These are phyloP conservation scores for Metarhizium humberi DNA, from an alignment of 2,329 filamentous ascomycete genomes.

Conservation along the genomic window DNA sequence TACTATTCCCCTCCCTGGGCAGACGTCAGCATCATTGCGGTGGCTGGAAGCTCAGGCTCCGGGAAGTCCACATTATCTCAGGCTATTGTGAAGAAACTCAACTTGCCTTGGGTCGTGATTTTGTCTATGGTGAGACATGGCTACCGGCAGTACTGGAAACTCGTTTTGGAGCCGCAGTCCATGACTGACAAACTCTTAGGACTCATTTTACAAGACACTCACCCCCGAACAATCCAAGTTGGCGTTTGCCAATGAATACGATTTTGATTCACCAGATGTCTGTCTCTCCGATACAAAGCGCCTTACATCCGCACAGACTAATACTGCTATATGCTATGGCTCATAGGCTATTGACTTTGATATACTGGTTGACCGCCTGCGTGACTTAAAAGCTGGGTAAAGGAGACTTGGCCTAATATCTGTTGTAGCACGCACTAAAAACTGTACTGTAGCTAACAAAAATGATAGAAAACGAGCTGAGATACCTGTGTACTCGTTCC, in stretches of 20 bases:
- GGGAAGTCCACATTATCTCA: conserved; percentile 89
- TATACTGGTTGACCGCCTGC: conserved; percentile 66
- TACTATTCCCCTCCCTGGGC: conserved; percentile 94
- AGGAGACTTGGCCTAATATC: conserved; percentile 12
- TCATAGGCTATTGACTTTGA: conserved; percentile 82
- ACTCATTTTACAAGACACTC: conserved; percentile 94
- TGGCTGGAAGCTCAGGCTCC: conserved; percentile 91
- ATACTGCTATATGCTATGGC: background rate
- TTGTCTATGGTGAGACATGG: conserved; percentile 69
- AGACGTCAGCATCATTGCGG: conserved; percentile 90
- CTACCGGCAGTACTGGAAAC: background rate
- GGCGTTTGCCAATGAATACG: conserved; percentile 86
- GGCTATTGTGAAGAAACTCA: conserved; percentile 81
- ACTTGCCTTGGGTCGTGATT: conserved; percentile 96
- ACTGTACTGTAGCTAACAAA: background rate
- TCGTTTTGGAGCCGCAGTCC: background rate
- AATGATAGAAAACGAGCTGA: conserved; percentile 66
- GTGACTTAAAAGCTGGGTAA: conserved; percentile 87
- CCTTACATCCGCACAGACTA: background rate
- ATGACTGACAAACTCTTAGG: conserved; percentile 42
- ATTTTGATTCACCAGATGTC: conserved; percentile 84
- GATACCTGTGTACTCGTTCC: conserved; percentile 91
- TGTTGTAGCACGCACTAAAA: background rate
- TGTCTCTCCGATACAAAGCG: background rate
- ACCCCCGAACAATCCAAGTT: conserved; percentile 66